Evolutionary conservation across 1,284 basidiomycete genomes (phyloP), one percentile per base, ranked within the genome.

Genomic region (Wolfiporia cocos): DNA sequence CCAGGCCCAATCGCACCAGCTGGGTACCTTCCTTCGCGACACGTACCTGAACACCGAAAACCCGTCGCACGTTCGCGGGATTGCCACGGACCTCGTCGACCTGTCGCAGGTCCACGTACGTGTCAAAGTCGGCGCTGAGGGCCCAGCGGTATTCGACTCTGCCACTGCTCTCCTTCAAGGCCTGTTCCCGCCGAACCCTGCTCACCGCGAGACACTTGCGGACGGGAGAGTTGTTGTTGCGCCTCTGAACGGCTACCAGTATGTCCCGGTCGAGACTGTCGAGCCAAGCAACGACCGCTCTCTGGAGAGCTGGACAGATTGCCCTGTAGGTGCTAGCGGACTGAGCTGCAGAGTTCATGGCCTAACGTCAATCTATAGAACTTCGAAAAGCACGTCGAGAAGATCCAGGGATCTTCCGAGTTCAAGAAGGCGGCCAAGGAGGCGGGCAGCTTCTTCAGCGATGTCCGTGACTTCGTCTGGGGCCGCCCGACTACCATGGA

Each of bases 181-280:
- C 28, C 67, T 88, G 33, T 90, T 80, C 74, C 86, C 87, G 18
- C 85, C 86, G 18, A 84, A 74, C 57, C 65, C 69, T 28, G 68
- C 73, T 35, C 81, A 85, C 68, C 79, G 74, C 57, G 81, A 83
- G 53, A 67, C 71, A 35, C 76, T 92, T 14, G 89, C 90, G 7
- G 90, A 94, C 52, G 87, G 81, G 48, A 77, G 77, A 12, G 77
- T 70, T 12, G 69, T 93, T 35, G 63, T 77, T 7, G 82, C 86
- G 15, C 87, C 87, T 28, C 73, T 91, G n/a, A 75, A 76, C 7
- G 90, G 91, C 1, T 93, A 92, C 62, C 86, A 89, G 62, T 91
- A 90, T 50, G 73, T 90, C 41, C 86, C 86, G 7, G 83, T 90
- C 28, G 80, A 89, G 66, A 89, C 88, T 5, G 80, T 92, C 35